Evolutionary conservation across 768 basidiomycete genomes (phyloP).

Genomic region (Rhizopogon vulgaris): DNA sequence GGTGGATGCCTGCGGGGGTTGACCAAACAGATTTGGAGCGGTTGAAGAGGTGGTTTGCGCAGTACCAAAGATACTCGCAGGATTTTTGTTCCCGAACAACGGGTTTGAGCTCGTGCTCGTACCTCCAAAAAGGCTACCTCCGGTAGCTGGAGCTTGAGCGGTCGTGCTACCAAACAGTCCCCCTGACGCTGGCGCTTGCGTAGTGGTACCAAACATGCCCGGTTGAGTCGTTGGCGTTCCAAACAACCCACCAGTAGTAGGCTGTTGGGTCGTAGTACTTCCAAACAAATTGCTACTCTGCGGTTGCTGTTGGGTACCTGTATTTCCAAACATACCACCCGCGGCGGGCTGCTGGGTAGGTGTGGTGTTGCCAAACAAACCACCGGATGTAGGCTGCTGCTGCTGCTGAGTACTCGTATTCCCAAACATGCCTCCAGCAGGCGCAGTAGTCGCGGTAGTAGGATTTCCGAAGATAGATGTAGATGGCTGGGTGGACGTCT

Average conservation of each 20-base stretch:
- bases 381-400: slow-evolving; percentile 5
- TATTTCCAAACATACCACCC: slow-evolving; percentile 14
- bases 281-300: slow-evolving; percentile 22
- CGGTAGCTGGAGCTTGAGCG: slow-evolving; percentile 13
- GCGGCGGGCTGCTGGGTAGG: slow-evolving; percentile 9
- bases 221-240: slow-evolving; percentile 6
- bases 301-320: slow-evolving; percentile 17
- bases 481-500: no score
- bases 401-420: neutral
- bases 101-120: slow-evolving; percentile 19
- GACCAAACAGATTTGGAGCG: slow-evolving; percentile 28
- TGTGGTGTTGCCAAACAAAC: slow-evolving; percentile 13
- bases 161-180: slow-evolving; percentile 24
- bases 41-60: slow-evolving; percentile 9
- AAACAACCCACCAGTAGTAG: slow-evolving; percentile 12
- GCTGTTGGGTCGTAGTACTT: slow-evolving; percentile 8
- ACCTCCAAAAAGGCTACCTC: slow-evolving; percentile 22
- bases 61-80: slow-evolving; percentile 22
- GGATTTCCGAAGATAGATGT: slow-evolving; percentile 12
- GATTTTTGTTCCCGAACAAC: slow-evolving; percentile 31
- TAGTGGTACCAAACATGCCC: slow-evolving; percentile 12
- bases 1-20: slow-evolving; percentile 10
- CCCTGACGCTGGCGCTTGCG: slow-evolving; percentile 11
- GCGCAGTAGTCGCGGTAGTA: no score
- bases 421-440: no score